Evolutionary conservation across 345 rosid species (phyloP).

Genomic region (Theobroma cacao): DNA sequence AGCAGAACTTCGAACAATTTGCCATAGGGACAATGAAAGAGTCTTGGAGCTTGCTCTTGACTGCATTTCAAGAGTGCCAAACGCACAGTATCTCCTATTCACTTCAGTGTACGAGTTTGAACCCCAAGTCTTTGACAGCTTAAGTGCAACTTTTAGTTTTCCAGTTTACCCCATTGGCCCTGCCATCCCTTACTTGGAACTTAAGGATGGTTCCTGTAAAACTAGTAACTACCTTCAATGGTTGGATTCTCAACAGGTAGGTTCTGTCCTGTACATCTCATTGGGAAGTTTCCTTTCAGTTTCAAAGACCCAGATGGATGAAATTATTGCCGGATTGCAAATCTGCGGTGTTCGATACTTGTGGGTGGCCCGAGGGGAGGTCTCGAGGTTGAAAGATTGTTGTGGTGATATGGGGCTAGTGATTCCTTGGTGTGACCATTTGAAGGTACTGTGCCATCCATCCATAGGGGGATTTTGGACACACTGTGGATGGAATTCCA

Average conservation of each 20-base stretch:
- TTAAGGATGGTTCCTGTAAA: neutral
- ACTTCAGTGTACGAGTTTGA: constrained; percentile 51
- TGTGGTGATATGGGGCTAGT: constrained; percentile 31
- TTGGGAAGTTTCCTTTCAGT: constrained; percentile 44
- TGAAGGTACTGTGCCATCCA: constrained; percentile 49
- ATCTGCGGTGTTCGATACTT: constrained; percentile 33
- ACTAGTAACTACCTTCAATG: constrained; percentile 12
- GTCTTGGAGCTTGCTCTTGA: constrained; percentile 35
- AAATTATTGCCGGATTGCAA: constrained; percentile 32
- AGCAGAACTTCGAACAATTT: constrained; percentile 36
- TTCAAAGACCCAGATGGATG: constrained; percentile 37
- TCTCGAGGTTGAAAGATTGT: neutral
- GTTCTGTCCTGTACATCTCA: constrained; percentile 43
- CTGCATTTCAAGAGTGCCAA: constrained; percentile 34
- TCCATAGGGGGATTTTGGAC: constrained; percentile 63
- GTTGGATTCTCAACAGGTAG: constrained; percentile 36
- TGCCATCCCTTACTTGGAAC: constrained; percentile 35
- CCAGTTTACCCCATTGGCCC: constrained; percentile 43
- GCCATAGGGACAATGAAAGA: constrained; percentile 14
- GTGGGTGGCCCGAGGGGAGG: constrained; percentile 40
- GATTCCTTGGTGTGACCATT: constrained; percentile 61
- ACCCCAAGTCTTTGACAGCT: constrained; percentile 28
- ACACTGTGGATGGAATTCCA: constrained; percentile 73
- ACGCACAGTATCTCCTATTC: constrained; percentile 57
- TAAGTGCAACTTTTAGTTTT: constrained; percentile 10